Evolutionary conservation across 352 stramenopile genomes (phyloP).

Genomic region (Globisporangium sylvaticum): DNA sequence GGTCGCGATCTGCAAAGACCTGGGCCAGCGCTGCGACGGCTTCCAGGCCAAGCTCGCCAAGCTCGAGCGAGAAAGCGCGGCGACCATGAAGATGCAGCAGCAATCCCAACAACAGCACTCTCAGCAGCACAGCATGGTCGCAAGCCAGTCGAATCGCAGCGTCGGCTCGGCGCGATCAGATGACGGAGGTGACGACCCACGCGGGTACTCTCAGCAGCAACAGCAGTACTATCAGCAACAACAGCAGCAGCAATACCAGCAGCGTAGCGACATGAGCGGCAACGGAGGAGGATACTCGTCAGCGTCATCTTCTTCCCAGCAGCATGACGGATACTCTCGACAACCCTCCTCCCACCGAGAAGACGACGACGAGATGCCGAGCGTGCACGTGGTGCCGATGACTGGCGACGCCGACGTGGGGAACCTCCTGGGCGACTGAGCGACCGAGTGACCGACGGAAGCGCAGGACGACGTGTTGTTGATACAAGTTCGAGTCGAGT

Average conservation of each 20-base stretch:
- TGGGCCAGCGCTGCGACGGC: constrained; percentile 88
- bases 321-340: constrained; percentile 14
- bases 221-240: constrained; percentile 20
- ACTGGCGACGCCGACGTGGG: constrained; percentile 79
- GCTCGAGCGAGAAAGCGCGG: constrained; percentile 62
- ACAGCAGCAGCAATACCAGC: constrained; percentile 24
- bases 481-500: not conserved
- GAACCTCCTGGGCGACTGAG: constrained; percentile 65
- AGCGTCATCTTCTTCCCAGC: not conserved
- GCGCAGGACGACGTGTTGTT: not conserved
- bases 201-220: constrained; percentile 25
- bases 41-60: constrained; percentile 93
- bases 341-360: constrained; percentile 19
- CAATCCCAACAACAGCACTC: constrained; percentile 25
- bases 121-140: constrained; percentile 16
- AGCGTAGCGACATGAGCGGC: constrained; percentile 19
- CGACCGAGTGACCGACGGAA: not conserved
- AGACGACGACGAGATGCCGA: constrained; percentile 19
- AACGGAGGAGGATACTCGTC: constrained; percentile 2
- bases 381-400: constrained; percentile 53
- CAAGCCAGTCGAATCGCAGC: constrained; percentile 16
- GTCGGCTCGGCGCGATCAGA: constrained; percentile 24
- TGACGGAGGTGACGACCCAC: constrained; percentile 23
- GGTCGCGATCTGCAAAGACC: constrained; percentile 93
- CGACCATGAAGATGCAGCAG: constrained; percentile 29